Base-by-base conservation (phyloP, 768 basidiomycete genomes). In the Psilocybe subaeruginosa region DNA sequence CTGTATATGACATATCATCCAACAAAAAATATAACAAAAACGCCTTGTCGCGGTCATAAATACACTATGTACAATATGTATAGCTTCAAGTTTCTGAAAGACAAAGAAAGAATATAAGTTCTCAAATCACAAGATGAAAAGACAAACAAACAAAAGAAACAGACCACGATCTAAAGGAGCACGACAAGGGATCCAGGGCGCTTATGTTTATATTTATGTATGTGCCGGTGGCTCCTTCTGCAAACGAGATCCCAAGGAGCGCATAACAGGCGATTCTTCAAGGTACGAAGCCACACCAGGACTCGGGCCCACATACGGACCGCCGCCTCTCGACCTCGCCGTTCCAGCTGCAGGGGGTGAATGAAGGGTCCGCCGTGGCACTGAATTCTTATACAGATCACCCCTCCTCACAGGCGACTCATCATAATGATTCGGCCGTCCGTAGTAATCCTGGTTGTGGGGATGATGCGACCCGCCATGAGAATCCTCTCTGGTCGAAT, bases 391-490 rank as follows among this genome's bases (percentile, higher is more conserved):
- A 48, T 68, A 64, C 41, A 78, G 76, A 45, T 69, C 66, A 27
- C 73, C 69, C 27, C 82, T 80, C 59, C 84, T 78, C 33, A 86
- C 77, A 31, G 87, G 86, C 14, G 85, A 87, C 59, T 85, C 82
- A 63, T 85, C 84, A 65, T 79, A 76, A 43, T 68, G 55, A 58
- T 60, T 66, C 49, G 66, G 56, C 37, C 72, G 68, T 33, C 68
- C 68, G 29, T 73, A 73, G 30, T 67, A 61, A 55, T 70, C 67
- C 49, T 62, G 61, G 17, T 59, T 39, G n/a, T 55, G 60, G 53
- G 46, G 52, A 37, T 58, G 47, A 62, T 49, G 59, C 35, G 54
- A 49, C 54, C 66, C 59, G 47, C 61, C 61, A 59, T 62, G 61
- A 23, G 23, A 23, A 27, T 67, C 72, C 67, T 23, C 75, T 23